Evolutionary conservation across 1,139 yeast genomes (phyloP), one percentile per base, ranked within the genome.

Genomic region (Suhomyces panamericanus): DNA sequence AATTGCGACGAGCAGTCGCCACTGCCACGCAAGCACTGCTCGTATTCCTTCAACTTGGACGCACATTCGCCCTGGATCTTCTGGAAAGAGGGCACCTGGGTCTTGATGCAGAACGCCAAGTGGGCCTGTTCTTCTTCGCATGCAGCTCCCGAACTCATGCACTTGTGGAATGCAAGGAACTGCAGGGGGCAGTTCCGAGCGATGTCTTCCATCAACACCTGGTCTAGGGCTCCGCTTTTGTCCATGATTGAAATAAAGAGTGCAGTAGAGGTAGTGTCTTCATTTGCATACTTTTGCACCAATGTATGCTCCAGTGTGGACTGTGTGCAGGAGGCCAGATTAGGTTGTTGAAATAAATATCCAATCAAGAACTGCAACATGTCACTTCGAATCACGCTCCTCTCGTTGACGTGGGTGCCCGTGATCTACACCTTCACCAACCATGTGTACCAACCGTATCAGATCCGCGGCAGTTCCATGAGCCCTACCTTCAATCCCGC

Each of bases 391-490:
- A 60, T 69, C 6, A 53, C 70, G 2, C 45, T 71, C 12, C 50
- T 67, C 4, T 61, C 75, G 3, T 50, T 72, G 34, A 63, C 76
- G 22, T 90, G 96, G 96, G 66, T 89, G 34, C 96, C 97, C 0
- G 96, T 90, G 41, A 66, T 78, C 16, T 77, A 83, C 55, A 78
- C 88, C 1, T 67, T 85, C 52, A 77, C 83, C 31, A 88, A 86
- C 55, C 89, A 87, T 62, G 81, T 82, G 6, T 81, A 80, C 44
- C 90, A 83, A 62, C 77, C 91, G 14, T 87, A 89, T 15, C 80
- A 81, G 62, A 79, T 91, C n/a, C 79, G 83, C 32, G 98, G 98
- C 1, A 65, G 77, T 33, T 88, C 96, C 15, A 91, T 91, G 98
- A 75, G 87, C 40, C 98, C 98, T 1, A 80, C 96, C 0, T 78